These are phyloP conservation scores for Colletotrichum spinosum DNA, from an alignment of 2,329 filamentous ascomycete species.

Conservation along the genomic window DNA sequence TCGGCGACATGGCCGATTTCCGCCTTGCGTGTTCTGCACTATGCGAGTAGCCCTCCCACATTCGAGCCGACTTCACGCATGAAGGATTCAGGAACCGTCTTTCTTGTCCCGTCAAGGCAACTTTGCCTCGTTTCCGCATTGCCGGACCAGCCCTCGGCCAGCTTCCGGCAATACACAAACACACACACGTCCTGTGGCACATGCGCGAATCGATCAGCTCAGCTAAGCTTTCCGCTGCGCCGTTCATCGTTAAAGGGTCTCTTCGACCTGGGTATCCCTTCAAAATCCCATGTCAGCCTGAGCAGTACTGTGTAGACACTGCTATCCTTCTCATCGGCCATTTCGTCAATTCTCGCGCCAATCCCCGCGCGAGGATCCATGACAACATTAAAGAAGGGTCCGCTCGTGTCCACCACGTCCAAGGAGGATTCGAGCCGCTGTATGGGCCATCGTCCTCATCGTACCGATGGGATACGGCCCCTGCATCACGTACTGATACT, in stretches of 20 bases:
- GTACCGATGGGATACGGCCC: slow-evolving; percentile 15
- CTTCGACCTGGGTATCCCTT: neutral
- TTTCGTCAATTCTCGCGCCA: neutral
- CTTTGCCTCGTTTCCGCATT: slow-evolving; percentile 20
- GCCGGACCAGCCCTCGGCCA: slow-evolving; percentile 28
- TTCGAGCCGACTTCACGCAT: neutral
- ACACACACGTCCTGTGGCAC: neutral
- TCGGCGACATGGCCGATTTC: too few relatives aligned
- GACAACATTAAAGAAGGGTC: too few relatives aligned
- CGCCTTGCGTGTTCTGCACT: too few relatives aligned
- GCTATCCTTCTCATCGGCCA: neutral
- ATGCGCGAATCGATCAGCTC: neutral
- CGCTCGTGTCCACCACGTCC: too few relatives aligned
- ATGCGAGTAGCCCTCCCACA: neutral
- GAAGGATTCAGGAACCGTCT: neutral
- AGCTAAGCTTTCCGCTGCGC: slow-evolving; percentile 21
- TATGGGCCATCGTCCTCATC: slow-evolving; percentile 4
- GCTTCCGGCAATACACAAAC: slow-evolving; percentile 6
- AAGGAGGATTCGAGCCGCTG: too few relatives aligned
- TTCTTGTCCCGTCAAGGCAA: slow-evolving; percentile 10
- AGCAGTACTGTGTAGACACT: too few relatives aligned
- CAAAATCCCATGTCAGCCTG: too few relatives aligned
- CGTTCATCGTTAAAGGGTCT: slow-evolving; percentile 1
- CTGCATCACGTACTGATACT: neutral
- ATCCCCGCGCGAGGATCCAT: neutral